These are phyloP conservation scores for Aegilops speltoides DNA, from an alignment of 176 grass and related monocot species.

Conservation along the genomic window DNA sequence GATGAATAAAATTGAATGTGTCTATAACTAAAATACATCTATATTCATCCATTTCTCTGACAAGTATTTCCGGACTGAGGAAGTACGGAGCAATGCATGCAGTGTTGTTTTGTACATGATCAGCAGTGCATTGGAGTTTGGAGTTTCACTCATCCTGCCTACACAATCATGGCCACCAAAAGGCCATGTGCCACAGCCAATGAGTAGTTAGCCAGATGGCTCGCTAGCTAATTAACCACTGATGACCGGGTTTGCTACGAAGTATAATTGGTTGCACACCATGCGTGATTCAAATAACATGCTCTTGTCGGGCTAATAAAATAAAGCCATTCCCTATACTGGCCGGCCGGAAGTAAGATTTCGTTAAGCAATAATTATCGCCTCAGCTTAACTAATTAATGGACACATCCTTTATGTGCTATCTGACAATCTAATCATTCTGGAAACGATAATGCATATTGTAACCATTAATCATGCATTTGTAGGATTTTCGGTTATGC, in stretches of 20 bases:
- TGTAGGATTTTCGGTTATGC: background rate
- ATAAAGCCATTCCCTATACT: background rate
- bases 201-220: constrained; percentile 22
- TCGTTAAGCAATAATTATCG: background rate
- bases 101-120: background rate
- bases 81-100: background rate
- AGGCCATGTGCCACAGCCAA: constrained; percentile 34
- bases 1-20: too few species aligned
- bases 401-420: background rate
- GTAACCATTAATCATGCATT: background rate
- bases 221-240: background rate
- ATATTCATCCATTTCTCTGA: too few species aligned
- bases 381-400: constrained; percentile 9
- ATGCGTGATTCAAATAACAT: constrained; percentile 23
- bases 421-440: background rate
- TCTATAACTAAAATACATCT: too few species aligned
- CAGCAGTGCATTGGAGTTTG: background rate
- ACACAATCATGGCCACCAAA: background rate
- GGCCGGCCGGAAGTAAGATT: constrained; percentile 8
- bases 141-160: background rate
- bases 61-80: too few species aligned
- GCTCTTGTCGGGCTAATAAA: background rate
- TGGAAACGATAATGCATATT: background rate
- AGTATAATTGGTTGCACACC: background rate
- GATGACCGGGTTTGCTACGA: background rate